Evolutionary conservation across 1,284 basidiomycete species (phyloP).

Genomic region (Caloboletus inedulis): DNA sequence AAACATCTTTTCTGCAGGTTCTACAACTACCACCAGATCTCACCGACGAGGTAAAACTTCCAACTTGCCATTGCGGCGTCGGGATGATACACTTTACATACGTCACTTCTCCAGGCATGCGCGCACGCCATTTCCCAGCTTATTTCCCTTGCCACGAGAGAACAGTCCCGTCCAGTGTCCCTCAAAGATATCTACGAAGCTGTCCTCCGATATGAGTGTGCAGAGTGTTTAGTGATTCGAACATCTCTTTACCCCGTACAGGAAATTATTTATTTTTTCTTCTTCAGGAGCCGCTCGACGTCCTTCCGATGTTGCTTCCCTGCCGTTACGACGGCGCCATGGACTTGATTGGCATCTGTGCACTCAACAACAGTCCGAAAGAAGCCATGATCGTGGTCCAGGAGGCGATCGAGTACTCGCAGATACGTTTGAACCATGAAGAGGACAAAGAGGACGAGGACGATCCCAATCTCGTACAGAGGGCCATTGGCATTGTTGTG

Average conservation of each 20-base stretch:
- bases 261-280: not conserved
- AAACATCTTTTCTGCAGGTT: conserved; percentile 15
- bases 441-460: conserved; percentile 33
- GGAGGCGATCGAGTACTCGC: conserved; percentile 53
- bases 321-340: conserved; percentile 20
- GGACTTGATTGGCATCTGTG: conserved; percentile 24
- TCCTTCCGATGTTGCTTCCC: conserved; percentile 27
- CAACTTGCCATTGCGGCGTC: not conserved
- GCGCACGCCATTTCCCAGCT: conserved; percentile 19
- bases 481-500: conserved; percentile 37
- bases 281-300: conserved; percentile 27
- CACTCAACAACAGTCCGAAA: conserved; percentile 38
- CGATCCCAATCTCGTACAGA: conserved; percentile 22
- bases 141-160: conserved; percentile 15
- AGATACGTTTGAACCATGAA: conserved; percentile 26
- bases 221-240: conserved; percentile 18
- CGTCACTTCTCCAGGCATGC: conserved; percentile 19
- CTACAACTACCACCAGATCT: conserved; percentile 22
- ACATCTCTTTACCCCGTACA: not conserved
- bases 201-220: conserved; percentile 14
- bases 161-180: conserved; percentile 4
- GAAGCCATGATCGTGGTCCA: conserved; percentile 61
- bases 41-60: conserved; percentile 21
- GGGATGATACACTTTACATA: no score
- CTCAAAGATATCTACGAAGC: conserved; percentile 20